Conservation (phyloP, 495 filamentous ascomycete species). For the Neurospora sp. region DNA sequence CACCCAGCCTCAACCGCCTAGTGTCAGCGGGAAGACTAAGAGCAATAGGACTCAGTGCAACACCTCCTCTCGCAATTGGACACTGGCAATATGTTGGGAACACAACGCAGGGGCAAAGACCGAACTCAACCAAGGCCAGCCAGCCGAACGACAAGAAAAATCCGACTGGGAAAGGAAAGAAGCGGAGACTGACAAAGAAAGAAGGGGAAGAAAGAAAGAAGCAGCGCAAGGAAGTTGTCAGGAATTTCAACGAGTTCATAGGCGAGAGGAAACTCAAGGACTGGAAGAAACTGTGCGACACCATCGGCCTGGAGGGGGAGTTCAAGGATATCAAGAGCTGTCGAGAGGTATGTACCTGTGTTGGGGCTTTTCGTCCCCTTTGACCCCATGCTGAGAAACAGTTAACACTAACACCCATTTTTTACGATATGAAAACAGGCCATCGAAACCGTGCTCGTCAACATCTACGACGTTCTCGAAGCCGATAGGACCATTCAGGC, state of each 20-base stretch:
- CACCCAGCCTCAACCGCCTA: neutral
- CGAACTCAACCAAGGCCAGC: neutral
- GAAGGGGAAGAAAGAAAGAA: neutral
- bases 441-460: neutral
- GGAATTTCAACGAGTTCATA: neutral
- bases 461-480: neutral
- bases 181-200: neutral
- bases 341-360: neutral
- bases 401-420: neutral
- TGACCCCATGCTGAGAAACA: neutral
- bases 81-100: neutral
- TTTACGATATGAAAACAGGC: neutral
- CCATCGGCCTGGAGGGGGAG: neutral
- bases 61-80: neutral
- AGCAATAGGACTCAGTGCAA: neutral
- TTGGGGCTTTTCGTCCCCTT: neutral
- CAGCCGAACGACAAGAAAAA: neutral
- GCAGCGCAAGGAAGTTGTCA: neutral
- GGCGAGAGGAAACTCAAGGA: neutral
- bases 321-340: neutral
- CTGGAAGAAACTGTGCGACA: neutral
- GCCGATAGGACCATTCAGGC: no score
- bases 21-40: neutral
- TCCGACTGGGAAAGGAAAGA: neutral
- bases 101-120: neutral